Evolutionary conservation across 2,329 filamentous ascomycete species (phyloP), one percentile per base, ranked within the genome.

Genomic region (Ramularia endophylla): DNA sequence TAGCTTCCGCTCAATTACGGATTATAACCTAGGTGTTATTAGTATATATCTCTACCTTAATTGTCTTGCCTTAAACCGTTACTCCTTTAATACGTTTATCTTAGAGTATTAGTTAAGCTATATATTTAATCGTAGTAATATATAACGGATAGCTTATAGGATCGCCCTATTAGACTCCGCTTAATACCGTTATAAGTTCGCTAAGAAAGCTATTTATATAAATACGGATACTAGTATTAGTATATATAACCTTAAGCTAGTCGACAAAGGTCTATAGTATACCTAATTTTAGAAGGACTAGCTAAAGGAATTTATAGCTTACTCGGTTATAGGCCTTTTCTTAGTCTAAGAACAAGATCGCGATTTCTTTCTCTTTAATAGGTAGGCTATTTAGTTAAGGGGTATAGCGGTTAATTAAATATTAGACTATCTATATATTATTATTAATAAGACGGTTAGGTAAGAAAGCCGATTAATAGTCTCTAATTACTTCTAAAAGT

Each of bases 401-500:
- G n/a, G n/a, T n/a, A n/a, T 31, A 15, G 13, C 17, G 17, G n/a
- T 31, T 6, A 6, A 31, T 31, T 31, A 31, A 31, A 16, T 31
- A 31, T 31, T 31, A 31, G 17, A 31, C 29, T 8, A 16, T 31
- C 5, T 31, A 31, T 31, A 31, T 31, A 6, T 31, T 31, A 13
- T 36, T 22, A n/a, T 22, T 15, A 27, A 36, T 36, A 9, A 15
- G 20, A 15, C 34, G 17, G 8, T 25, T 27, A 4, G 12, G 34
- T 36, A 36, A 15, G 34, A 36, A 36, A 4, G 34, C 12, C 8
- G 18, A 36, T 27, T 36, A 36, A 36, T 36, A 31, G 29, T 13
- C 11, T 3, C 29, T 31, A 31, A 31, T 15, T 8, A 31, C 9
- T 15, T 31, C 3, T 5, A 13, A 15, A 31, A 31, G 29, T 31